phyloP scores from a whole-genome alignment of 78 protist species.

The Dictyostelium capitatum region DNA sequence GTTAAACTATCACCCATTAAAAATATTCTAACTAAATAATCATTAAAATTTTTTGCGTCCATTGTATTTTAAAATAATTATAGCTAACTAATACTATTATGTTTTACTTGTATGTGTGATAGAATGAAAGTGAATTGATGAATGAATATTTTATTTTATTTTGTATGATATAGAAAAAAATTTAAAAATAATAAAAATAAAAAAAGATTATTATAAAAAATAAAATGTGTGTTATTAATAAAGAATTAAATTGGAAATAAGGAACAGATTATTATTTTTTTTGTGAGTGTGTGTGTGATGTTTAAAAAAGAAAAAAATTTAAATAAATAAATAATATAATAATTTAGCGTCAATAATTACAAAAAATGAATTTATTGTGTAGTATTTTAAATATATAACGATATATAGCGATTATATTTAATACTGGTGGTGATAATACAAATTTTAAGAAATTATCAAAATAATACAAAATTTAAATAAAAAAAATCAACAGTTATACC shows the following conservation, averaged over 20 bases:
- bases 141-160: background rate
- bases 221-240: background rate
- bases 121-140: background rate
- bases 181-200: too few relatives aligned
- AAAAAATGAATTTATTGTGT: too few relatives aligned
- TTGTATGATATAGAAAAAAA: background rate
- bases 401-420: too few relatives aligned
- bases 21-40: background rate
- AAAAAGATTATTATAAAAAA: background rate
- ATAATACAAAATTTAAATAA: too few relatives aligned
- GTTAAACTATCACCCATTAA: background rate
- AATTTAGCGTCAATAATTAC: too few relatives aligned
- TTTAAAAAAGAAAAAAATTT: background rate
- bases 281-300: background rate
- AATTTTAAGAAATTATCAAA: too few relatives aligned
- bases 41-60: background rate
- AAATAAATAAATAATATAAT: background rate
- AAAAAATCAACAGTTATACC: too few relatives aligned
- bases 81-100: background rate
- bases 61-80: background rate
- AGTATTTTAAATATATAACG: too few relatives aligned
- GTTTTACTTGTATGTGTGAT: background rate
- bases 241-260: background rate
- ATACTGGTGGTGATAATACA: too few relatives aligned
- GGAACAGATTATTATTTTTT: background rate